Percentiles rank a stretch among this genome's conserved stretches.
These are phyloP conservation scores for Lactarius indigo DNA, from an alignment of 768 basidiomycete species.

Conservation along the genomic window DNA sequence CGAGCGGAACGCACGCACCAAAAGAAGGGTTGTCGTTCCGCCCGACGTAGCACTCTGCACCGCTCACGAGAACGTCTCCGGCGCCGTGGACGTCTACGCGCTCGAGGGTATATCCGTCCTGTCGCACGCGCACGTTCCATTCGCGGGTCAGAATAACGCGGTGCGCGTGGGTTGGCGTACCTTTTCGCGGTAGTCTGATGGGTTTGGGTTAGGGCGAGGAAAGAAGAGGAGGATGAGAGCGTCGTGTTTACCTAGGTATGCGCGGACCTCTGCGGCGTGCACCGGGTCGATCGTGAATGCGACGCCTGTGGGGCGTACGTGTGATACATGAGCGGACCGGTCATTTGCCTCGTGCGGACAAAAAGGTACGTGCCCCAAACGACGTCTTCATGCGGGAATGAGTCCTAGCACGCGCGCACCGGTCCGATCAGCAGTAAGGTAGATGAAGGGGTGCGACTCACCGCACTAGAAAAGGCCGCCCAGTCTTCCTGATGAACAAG, in stretches of 20 bases:
- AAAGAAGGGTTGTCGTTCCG: slow-evolving; percentile 86
- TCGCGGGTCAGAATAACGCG: not conserved
- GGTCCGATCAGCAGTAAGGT: not conserved
- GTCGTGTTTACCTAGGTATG: slow-evolving; percentile 64
- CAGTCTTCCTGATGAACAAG: slow-evolving; percentile 86
- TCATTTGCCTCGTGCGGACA: not conserved
- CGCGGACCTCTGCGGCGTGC: slow-evolving; percentile 71
- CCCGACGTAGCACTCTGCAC: slow-evolving; percentile 84
- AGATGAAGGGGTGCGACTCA: slow-evolving; percentile 33
- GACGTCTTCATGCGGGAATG: slow-evolving; percentile 66
- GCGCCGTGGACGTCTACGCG: slow-evolving; percentile 63
- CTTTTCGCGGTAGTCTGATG: slow-evolving; percentile 77
- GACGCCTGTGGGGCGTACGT: slow-evolving; percentile 51
- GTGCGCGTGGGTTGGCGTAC: slow-evolving; percentile 35
- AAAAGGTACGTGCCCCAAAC: slow-evolving; percentile 68
- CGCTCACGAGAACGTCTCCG: slow-evolving; percentile 43
- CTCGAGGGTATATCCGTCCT: slow-evolving; percentile 92
- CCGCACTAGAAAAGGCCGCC: slow-evolving; percentile 68
- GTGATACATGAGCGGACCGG: too few relatives aligned
- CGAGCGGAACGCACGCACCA: slow-evolving; percentile 42
- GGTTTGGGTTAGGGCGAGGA: not conserved
- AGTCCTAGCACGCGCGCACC: slow-evolving; percentile 51
- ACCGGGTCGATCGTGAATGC: slow-evolving; percentile 84
- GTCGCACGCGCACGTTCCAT: not conserved
- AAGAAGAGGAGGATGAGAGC: not conserved